phyloP scores from a whole-genome alignment of 2,329 filamentous ascomycete genomes.

The Xylariales sp. region DNA sequence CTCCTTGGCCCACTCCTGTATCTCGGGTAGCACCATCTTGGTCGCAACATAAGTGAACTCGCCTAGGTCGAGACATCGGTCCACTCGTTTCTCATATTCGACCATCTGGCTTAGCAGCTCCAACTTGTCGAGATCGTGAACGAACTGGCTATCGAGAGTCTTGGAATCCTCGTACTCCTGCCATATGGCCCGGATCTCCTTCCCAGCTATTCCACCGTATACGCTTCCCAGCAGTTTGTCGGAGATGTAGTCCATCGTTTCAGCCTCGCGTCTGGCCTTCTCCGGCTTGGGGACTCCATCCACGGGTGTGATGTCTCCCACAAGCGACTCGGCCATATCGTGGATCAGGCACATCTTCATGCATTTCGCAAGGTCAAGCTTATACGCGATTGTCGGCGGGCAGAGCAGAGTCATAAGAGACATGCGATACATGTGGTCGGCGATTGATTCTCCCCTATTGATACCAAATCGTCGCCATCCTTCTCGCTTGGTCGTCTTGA shows the following conservation, averaged over 20 bases:
- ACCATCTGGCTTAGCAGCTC: constrained; percentile 93
- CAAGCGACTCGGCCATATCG: constrained; percentile 94
- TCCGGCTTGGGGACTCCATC: constrained; percentile 81
- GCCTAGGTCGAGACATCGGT: constrained; percentile 66
- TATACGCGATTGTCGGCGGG: constrained; percentile 65
- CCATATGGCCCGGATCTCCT: constrained; percentile 76
- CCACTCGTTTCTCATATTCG: constrained; percentile 78
- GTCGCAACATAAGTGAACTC: constrained; percentile 81
- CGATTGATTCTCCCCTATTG: constrained; percentile 77
- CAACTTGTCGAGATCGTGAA: constrained; percentile 97
- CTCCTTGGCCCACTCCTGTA: constrained; percentile 72
- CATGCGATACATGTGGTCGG: constrained; percentile 99
- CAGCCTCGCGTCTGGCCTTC: constrained; percentile 80
- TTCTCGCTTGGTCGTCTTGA: constrained; percentile 95
- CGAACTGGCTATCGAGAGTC: constrained; percentile 81
- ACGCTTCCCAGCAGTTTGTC: constrained; percentile 68
- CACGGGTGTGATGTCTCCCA: constrained; percentile 94
- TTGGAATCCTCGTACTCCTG: constrained; percentile 89
- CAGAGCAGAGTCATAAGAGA: constrained; percentile 91
- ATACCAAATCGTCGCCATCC: constrained; percentile 92
- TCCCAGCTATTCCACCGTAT: constrained; percentile 62
- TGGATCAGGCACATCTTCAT: constrained; percentile 94
- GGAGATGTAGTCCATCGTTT: constrained; percentile 90
- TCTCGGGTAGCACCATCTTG: constrained; percentile 70
- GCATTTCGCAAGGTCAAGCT: constrained; percentile 75